phyloP scores from a whole-genome alignment of 768 basidiomycete species.

The Lactarius sanguifluus region DNA sequence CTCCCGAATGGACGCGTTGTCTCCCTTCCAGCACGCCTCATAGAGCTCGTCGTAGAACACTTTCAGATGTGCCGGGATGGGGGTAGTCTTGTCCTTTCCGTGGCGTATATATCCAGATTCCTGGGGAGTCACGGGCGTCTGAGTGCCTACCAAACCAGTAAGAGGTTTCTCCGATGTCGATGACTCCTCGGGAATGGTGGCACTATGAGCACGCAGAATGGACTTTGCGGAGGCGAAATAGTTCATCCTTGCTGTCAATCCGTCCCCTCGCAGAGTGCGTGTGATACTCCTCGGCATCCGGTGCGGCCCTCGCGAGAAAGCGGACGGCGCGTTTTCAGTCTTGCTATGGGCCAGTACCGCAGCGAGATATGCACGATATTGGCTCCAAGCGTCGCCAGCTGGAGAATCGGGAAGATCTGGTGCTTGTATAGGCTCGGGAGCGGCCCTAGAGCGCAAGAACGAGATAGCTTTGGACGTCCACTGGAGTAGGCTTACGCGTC shows the following conservation, averaged over 20 bases:
- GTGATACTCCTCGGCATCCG: not conserved
- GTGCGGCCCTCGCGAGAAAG: not conserved
- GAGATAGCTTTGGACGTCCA: conserved; percentile 20
- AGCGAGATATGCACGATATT: conserved; percentile 14
- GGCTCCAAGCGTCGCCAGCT: conserved; percentile 9
- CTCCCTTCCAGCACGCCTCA: conserved; percentile 54
- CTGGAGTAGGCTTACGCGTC: conserved; percentile 30
- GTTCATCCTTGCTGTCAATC: not conserved
- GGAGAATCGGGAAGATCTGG: conserved; percentile 5
- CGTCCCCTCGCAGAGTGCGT: not conserved
- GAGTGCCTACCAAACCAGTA: not conserved
- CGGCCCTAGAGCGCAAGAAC: not conserved
- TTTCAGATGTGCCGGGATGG: conserved; percentile 38
- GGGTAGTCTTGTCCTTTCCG: conserved; percentile 21
- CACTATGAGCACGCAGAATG: conserved; percentile 4
- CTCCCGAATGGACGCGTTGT: conserved; percentile 49
- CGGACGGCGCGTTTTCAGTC: not conserved
- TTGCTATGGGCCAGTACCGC: conserved; percentile 4
- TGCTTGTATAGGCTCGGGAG: not conserved
- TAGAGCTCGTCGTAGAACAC: conserved; percentile 54
- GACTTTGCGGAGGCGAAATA: conserved; percentile 5
- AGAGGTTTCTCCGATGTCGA: not conserved
- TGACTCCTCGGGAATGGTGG: not conserved
- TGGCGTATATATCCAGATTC: conserved; percentile 35
- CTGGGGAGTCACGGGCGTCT: not conserved